Base-by-base conservation (phyloP, 495 filamentous ascomycete genomes). In the Physcia stellaris region DNA sequence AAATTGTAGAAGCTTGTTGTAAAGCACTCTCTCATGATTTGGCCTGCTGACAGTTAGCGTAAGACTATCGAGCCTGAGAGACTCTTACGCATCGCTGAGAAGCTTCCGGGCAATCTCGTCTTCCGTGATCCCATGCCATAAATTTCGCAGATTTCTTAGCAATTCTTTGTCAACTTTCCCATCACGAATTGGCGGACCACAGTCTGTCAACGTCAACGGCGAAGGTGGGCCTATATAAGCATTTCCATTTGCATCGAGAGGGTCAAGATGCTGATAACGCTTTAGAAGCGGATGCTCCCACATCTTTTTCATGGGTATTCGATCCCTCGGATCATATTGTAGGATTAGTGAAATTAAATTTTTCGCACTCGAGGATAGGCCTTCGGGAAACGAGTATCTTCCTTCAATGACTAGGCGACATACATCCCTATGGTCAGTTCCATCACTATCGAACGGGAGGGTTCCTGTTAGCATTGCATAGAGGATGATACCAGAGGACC, bases 401-500 rank as follows among this genome's bases (percentile, higher is more conserved):
- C 79, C 86, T 24, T 67, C 72, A 36, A 73, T 67, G 10, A 93
- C 83, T 45, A 79, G 71, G 1, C 56, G 50, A 34, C 88, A 66
- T 11, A 53, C 47, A 6, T 51, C 57, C 1, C 52, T 45, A 13
- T 80, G 49, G 32, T 74, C 56, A n/a, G n/a, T n/a, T 0, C 72
- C 67, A 22, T 80, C 76, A 32, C 46, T 48, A 51, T 87, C 79
- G 52, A 94, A 98, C 1, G 90, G 90, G 2, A 94, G 66, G 35
- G 65, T 72, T 1, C 83, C 83, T 16, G 76, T 73, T 17, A 99
- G 64, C 53, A 88, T 70, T 11, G 80, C 86, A 49, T 76, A 96
- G 0, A 99, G 60, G 22, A 96, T 86, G 4, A 95, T 77, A 5
- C 90, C 90, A 54, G 87, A 80, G 56, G 85, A 93, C 90, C 90